Base-by-base conservation (phyloP, 805 yeast species). In the Kluyveromyces dobzhanskii region DNA sequence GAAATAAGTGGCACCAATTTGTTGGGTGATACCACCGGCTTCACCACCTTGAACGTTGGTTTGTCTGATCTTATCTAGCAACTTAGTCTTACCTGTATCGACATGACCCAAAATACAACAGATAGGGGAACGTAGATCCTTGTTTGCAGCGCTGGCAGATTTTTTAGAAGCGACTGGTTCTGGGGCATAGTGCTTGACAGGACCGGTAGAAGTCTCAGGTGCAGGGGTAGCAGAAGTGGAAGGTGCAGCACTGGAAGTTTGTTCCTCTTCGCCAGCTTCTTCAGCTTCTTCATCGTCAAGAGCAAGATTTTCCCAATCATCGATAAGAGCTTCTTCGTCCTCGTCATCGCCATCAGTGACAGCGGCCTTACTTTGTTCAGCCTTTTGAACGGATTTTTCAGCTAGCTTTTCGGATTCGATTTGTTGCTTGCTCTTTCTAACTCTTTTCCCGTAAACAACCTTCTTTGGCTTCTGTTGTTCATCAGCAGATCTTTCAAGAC, bases 1-100 rank as follows among this genome's bases (percentile, higher is more conserved):
- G 85, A 92, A 92, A 64, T 92, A 92, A 17, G 99, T 92, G 41
- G 99, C 99, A 77, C 99, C 99, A 60, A 92, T 92, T 69, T 92
- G 99, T 75, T 92, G 99, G 48, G 99, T 92, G 63, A 92, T 92
- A 71, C 99, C 99, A 71, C 99, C 99, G 40, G 99, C 99, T 70
- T 92, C 99, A 59, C 98, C 99, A 63, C 97, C 99, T 71, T 92
- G 99, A 45, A 92, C 99, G 59, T 92, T 92, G 30, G 97, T 92
- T 70, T 90, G 97, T 70, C 99, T 90, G 52, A 92, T 80, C 66
- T 92, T 92, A 62, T 92, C 99, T 62, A 92, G 73, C 49, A 92
- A 75, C 63, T 92, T 92, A 50, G 99, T 92, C 67, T 92, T 92
- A 80, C 99, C 99, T 42, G 98, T 92, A 74, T 92, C 99, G 66